These are phyloP conservation scores for Trichosporon ovoides DNA, from an alignment of 1,284 basidiomycete species.

Conservation along the genomic window DNA sequence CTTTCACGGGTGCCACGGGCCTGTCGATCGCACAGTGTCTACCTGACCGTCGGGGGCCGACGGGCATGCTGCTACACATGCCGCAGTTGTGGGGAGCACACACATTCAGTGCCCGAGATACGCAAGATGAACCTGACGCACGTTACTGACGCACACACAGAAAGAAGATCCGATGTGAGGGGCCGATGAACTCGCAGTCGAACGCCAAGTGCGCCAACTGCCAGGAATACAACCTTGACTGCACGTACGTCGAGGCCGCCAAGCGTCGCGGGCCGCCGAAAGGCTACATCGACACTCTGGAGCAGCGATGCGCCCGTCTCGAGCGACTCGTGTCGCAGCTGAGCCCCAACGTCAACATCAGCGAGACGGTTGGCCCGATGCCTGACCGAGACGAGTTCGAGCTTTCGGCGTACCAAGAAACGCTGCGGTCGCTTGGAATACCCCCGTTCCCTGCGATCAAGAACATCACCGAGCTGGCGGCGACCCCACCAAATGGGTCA, in stretches of 20 bases:
- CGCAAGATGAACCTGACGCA: not conserved
- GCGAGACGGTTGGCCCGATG: constrained; percentile 62
- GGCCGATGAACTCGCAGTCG: constrained; percentile 43
- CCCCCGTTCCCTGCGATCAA: constrained; percentile 39
- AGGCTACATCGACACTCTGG: constrained; percentile 69
- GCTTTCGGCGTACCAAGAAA: constrained; percentile 30
- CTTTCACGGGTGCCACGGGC: too few relatives aligned
- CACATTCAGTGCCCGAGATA: too few relatives aligned
- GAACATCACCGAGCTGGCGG: constrained; percentile 11
- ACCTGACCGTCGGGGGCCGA: too few relatives aligned
- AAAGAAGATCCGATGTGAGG: constrained; percentile 50
- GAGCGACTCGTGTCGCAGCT: constrained; percentile 64
- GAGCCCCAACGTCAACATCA: constrained; percentile 63
- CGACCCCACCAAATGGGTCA: constrained; percentile 18
- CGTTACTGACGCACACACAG: not conserved
- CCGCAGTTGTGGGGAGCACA: too few relatives aligned
- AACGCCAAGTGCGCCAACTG: constrained; percentile 65
- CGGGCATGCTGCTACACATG: too few relatives aligned
- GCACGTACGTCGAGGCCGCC: constrained; percentile 66
- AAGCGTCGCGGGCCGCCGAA: constrained; percentile 82
- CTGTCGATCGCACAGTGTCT: too few relatives aligned
- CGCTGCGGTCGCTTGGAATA: constrained; percentile 32
- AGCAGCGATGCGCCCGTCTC: constrained; percentile 64
- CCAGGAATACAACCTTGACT: constrained; percentile 63
- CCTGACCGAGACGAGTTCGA: constrained; percentile 70